Percentiles rank a stretch among this genome's conserved stretches.
These are phyloP conservation scores for Ilyonectria robusta DNA, from an alignment of 2,329 filamentous ascomycete genomes.

Conservation along the genomic window DNA sequence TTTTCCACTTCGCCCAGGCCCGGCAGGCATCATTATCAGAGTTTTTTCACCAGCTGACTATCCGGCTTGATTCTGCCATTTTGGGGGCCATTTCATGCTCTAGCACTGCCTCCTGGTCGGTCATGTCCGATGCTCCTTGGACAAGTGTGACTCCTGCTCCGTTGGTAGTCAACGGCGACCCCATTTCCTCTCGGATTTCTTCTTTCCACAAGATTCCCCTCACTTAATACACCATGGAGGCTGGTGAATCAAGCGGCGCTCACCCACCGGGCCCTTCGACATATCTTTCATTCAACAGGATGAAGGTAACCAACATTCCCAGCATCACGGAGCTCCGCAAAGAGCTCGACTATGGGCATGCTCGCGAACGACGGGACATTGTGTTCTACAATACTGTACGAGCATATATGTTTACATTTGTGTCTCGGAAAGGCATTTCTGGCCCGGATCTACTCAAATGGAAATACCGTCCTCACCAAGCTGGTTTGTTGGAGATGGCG, in stretches of 20 bases:
- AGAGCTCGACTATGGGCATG: slow-evolving; percentile 36
- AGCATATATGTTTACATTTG: slow-evolving; percentile 23
- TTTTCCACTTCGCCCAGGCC: too few relatives aligned
- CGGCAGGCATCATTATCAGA: neutral
- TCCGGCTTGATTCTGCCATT: neutral
- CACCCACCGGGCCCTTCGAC: neutral
- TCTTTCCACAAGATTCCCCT: too few relatives aligned
- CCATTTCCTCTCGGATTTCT: neutral
- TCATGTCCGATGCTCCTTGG: neutral
- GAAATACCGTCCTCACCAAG: slow-evolving; percentile 31
- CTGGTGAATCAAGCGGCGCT: neutral
- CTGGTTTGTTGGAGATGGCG: slow-evolving; percentile 36
- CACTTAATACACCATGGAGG: neutral
- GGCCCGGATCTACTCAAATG: slow-evolving; percentile 31
- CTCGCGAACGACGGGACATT: slow-evolving; percentile 27
- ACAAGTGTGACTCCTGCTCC: neutral
- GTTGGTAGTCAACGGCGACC: neutral
- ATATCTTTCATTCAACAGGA: slow-evolving; percentile 23
- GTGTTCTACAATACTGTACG: slow-evolving; percentile 34
- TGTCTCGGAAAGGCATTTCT: slow-evolving; percentile 4
- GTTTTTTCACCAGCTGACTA: neutral
- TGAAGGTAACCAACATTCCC: slow-evolving; percentile 27
- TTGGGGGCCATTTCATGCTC: neutral
- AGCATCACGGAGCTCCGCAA: slow-evolving; percentile 35
- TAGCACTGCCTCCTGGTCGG: neutral